Evolutionary conservation across 768 basidiomycete species (phyloP).

Genomic region (Dioszegia aurantiaca): DNA sequence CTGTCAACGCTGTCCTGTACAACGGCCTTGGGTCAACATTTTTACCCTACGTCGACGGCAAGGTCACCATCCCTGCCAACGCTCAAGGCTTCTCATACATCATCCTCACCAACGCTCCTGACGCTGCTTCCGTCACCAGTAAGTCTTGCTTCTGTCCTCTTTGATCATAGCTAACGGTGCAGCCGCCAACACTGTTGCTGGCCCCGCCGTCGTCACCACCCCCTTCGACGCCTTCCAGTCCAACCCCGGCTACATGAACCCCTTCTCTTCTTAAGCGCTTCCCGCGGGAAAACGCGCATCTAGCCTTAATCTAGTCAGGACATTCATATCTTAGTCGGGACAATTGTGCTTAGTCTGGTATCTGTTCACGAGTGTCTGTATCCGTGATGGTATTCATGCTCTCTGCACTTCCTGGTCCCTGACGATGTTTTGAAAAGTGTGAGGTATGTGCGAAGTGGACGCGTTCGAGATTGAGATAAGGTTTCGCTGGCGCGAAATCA

Average conservation of each 20-base stretch:
- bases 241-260: slow-evolving; percentile 35
- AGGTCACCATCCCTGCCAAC: slow-evolving; percentile 29
- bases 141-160: slow-evolving; percentile 5
- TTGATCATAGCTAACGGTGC: neutral
- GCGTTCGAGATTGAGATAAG: too few relatives aligned
- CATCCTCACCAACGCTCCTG: slow-evolving; percentile 32
- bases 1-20: slow-evolving; percentile 39
- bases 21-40: slow-evolving; percentile 31
- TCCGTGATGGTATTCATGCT: neutral
- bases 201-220: slow-evolving; percentile 57
- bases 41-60: slow-evolving; percentile 30
- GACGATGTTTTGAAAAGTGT: too few relatives aligned
- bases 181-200: slow-evolving; percentile 60
- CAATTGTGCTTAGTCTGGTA: neutral
- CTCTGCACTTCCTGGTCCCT: too few relatives aligned
- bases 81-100: slow-evolving; percentile 40
- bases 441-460: too few relatives aligned
- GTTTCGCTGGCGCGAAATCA: too few relatives aligned
- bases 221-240: slow-evolving; percentile 25
- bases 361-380: neutral
- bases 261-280: slow-evolving; percentile 8
- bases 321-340: neutral
- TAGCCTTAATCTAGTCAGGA: too few relatives aligned
- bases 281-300: too few relatives aligned
- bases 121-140: slow-evolving; percentile 34